Percentiles rank a stretch among this genome's conserved stretches.
phyloP scores from a whole-genome alignment of 495 filamentous ascomycete species.

The Hypoxylon lienhwacheense region DNA sequence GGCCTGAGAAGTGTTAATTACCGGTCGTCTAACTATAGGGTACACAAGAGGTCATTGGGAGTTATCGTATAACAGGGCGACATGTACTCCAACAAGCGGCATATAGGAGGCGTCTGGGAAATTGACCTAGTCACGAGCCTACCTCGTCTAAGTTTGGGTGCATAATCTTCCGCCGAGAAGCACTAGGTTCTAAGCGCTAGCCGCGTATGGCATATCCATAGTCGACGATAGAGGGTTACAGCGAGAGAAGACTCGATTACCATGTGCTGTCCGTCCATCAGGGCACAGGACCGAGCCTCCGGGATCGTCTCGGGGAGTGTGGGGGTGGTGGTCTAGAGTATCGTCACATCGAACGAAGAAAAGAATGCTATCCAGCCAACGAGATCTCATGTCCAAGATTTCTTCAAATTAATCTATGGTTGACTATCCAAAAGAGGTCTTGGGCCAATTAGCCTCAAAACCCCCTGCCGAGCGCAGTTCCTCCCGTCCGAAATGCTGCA shows the following conservation, averaged over 20 bases:
- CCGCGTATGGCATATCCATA: slow-evolving; percentile 18
- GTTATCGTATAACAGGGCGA: slow-evolving; percentile 5
- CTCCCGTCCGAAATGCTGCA: slow-evolving; percentile 33
- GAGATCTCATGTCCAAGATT: slow-evolving; percentile 2
- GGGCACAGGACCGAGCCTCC: slow-evolving; percentile 35
- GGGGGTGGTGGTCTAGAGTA: slow-evolving; percentile 27
- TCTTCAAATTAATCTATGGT: slow-evolving; percentile 25
- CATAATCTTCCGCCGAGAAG: slow-evolving; percentile 27
- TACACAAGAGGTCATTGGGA: slow-evolving; percentile 1
- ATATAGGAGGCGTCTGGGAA: slow-evolving; percentile 13
- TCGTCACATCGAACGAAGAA: slow-evolving; percentile 17
- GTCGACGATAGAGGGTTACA: slow-evolving; percentile 6
- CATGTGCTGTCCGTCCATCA: slow-evolving; percentile 32
- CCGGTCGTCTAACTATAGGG: slow-evolving; percentile 16
- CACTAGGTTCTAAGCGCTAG: slow-evolving; percentile 7
- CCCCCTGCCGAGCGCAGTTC: slow-evolving; percentile 31
- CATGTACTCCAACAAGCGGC: slow-evolving; percentile 9
- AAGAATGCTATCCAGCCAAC: slow-evolving; percentile 12
- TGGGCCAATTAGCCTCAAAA: slow-evolving; percentile 33
- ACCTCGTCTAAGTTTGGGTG: slow-evolving; percentile 23
- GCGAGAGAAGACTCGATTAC: slow-evolving; percentile 13
- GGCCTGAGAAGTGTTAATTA: slow-evolving; percentile 27
- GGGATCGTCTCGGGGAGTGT: slow-evolving; percentile 32
- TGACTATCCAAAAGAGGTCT: slow-evolving; percentile 9
- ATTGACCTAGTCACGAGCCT: slow-evolving; percentile 28